Evolutionary conservation across 176 grass and related monocot species (phyloP).

Genomic region (Musa beccarii): DNA sequence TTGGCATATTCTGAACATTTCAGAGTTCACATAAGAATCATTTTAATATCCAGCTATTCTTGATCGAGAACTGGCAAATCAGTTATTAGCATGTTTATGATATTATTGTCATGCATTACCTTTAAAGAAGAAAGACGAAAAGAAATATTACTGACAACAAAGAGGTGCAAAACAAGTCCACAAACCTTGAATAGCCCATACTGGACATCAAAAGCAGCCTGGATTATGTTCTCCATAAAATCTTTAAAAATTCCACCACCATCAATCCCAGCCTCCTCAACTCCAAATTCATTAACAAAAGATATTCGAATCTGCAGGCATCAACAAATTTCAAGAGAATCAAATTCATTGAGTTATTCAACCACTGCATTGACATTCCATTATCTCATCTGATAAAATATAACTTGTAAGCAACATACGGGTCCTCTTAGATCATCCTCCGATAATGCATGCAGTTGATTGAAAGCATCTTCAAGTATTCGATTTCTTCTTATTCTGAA

Average conservation of each 20-base stretch:
- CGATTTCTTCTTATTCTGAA: slow-evolving; percentile 95
- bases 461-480: slow-evolving; percentile 97
- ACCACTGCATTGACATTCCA: neutral
- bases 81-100: neutral
- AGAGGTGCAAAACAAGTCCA: slow-evolving; percentile 4
- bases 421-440: slow-evolving; percentile 89
- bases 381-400: neutral
- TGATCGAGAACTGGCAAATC: neutral
- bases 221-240: slow-evolving; percentile 99
- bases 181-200: slow-evolving; percentile 91
- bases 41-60: neutral
- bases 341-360: neutral
- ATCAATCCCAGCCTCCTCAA: slow-evolving; percentile 95
- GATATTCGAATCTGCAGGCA: slow-evolving; percentile 71
- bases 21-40: no score
- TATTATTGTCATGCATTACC: neutral
- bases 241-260: slow-evolving; percentile 99
- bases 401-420: slow-evolving; percentile 40
- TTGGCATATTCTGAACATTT: no score
- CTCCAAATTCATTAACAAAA: slow-evolving; percentile 85
- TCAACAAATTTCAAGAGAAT: slow-evolving; percentile 17
- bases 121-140: neutral
- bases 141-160: no score
- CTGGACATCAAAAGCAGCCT: slow-evolving; percentile 93
- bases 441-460: slow-evolving; percentile 61